Conservation (phyloP, 768 basidiomycete species). For the Mycena vulgaris region DNA sequence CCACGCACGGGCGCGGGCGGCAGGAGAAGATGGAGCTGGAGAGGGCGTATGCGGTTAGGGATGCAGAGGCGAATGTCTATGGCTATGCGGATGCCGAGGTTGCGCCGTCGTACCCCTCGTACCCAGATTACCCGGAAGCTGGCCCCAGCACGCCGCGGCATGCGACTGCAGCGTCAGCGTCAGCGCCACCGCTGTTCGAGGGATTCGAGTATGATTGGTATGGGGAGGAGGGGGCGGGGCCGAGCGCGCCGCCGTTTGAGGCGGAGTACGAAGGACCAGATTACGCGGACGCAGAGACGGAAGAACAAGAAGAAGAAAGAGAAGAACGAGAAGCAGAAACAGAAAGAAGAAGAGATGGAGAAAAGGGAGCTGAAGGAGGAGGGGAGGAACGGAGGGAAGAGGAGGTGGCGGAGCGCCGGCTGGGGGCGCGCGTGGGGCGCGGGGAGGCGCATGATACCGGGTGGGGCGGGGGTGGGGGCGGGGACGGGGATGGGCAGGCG, state of each 20-base stretch:
- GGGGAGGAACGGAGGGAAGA: background rate
- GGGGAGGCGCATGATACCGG: slow-evolving; percentile 35
- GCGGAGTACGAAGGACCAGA: background rate
- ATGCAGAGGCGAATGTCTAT: background rate
- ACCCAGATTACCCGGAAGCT: slow-evolving; percentile 9
- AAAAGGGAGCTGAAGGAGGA: background rate
- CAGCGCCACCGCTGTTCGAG: slow-evolving; percentile 29
- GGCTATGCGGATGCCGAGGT: too few species aligned
- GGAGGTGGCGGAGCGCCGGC: background rate
- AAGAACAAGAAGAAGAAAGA: background rate
- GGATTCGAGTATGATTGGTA: background rate
- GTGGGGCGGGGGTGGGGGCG: background rate
- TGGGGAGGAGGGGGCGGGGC: background rate
- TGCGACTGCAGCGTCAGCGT: background rate
- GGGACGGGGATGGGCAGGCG: too few species aligned
- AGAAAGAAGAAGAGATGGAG: background rate
- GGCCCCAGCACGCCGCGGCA: slow-evolving; percentile 27
- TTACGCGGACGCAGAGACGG: background rate
- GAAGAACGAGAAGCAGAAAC: background rate
- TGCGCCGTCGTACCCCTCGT: background rate
- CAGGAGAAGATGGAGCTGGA: slow-evolving; percentile 38
- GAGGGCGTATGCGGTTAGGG: slow-evolving; percentile 31
- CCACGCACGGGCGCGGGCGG: background rate
- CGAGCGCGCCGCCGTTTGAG: slow-evolving; percentile 21
- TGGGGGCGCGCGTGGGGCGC: slow-evolving; percentile 3